Base-by-base conservation (phyloP, 169 alveolate genomes). In the Perkinsus olseni region DNA sequence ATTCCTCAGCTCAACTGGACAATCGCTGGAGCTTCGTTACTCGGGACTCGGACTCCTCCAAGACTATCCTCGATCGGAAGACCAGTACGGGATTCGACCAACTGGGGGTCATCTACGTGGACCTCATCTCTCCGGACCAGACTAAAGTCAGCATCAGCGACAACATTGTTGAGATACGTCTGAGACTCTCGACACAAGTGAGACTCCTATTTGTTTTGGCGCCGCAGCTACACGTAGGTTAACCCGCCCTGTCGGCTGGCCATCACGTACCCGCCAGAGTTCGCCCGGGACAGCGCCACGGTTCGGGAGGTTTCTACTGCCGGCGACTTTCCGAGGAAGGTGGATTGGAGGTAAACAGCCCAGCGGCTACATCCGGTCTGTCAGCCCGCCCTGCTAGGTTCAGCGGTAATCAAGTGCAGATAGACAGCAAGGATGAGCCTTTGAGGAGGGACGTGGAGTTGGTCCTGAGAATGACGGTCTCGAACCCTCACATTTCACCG, bases 371-470 rank as follows among this genome's bases (percentile, higher is more conserved):
- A 28, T 62, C 34, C 4, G 34, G n/a, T n/a, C n/a, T n/a, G n/a
- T n/a, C n/a, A n/a, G n/a, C n/a, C n/a, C n/a, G n/a, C n/a, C n/a
- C n/a, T n/a, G n/a, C n/a, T 28, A 62, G 82, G 82, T 24, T 62
- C 82, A 38, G 92, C 36, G 92, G 74, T n/a, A 91, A 91, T 36
- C 39, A 38, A n/a, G 24, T 91, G 38, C 38, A 38, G 74, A 28
- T 91, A 39, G 92, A 91, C 92, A 91, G 92, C 34, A 28, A 91
- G 74, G 92, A 91, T 62, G 92, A 91, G 74, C 74, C 39, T 38
- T 38, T 91, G 24, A 38, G 74, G 37, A 40, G 51, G 11, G 92
- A 40, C 37, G 39, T 91, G 3, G 74, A 91, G 74, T 21, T 91
- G 50, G 20, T 38, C 36, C 21, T 91, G 37, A 37, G 39, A 40